phyloP scores from a whole-genome alignment of 2,329 filamentous ascomycete genomes.

The Drechslera avenae region DNA sequence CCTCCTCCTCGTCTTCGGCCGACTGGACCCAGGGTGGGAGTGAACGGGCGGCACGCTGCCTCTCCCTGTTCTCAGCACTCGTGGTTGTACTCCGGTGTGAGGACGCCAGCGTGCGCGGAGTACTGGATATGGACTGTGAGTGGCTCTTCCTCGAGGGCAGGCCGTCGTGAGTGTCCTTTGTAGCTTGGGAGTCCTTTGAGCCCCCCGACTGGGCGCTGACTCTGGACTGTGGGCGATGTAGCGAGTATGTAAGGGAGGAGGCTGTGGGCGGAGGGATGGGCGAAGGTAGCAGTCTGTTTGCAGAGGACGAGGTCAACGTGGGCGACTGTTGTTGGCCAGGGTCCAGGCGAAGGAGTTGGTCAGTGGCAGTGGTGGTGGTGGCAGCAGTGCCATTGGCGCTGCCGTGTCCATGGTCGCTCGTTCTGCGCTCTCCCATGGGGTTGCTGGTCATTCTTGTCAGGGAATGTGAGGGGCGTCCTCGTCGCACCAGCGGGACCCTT shows the following conservation, averaged over 20 bases:
- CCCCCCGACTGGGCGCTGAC: constrained; percentile 35
- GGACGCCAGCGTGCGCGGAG: constrained; percentile 45
- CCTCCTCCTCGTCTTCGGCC: constrained; percentile 40
- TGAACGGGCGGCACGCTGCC: constrained; percentile 42
- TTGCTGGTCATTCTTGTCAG: constrained; percentile 36
- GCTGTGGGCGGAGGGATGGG: constrained; percentile 39
- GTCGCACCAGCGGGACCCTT: constrained; percentile 26
- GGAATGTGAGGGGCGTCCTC: constrained; percentile 23
- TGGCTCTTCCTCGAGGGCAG: constrained; percentile 36
- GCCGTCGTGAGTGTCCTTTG: constrained; percentile 35
- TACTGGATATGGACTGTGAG: constrained; percentile 45
- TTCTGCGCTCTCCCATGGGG: constrained; percentile 37
- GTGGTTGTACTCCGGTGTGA: constrained; percentile 35
- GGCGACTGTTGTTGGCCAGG: constrained; percentile 10
- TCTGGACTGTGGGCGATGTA: constrained; percentile 40
- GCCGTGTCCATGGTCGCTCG: constrained; percentile 28
- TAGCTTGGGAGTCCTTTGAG: constrained; percentile 31
- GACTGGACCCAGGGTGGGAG: constrained; percentile 49
- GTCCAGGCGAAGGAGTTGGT: constrained; percentile 26
- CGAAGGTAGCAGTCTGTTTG: constrained; percentile 39
- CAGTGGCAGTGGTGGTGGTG: constrained; percentile 4
- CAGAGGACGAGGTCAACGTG: constrained; percentile 13
- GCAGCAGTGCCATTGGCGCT: background rate
- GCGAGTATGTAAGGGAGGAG: constrained; percentile 30
- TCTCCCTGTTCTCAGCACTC: constrained; percentile 38